Conservation (phyloP, 2,329 filamentous ascomycete genomes). For the Trichothecium sympodiale region DNA sequence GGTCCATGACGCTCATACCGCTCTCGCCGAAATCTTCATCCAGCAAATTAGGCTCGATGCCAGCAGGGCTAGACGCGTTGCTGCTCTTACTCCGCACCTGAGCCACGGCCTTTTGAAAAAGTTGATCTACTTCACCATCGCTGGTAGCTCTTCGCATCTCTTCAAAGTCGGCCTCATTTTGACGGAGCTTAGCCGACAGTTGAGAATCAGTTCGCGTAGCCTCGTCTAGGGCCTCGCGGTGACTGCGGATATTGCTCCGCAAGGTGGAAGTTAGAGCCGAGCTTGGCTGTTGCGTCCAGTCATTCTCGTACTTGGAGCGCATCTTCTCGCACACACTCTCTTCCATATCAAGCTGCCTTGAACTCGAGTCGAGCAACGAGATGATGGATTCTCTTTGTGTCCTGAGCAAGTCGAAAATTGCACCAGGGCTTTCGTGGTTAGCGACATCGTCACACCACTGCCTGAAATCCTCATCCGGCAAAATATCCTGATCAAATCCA, state of each 20-base stretch:
- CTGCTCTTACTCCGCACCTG: constrained; percentile 60
- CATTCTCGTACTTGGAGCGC: constrained; percentile 88
- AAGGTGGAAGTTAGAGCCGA: constrained; percentile 80
- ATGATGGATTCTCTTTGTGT: constrained; percentile 68
- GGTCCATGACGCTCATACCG: constrained; percentile 70
- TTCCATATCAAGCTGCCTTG: constrained; percentile 89
- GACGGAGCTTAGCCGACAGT: constrained; percentile 70
- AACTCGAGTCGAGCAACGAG: constrained; percentile 62
- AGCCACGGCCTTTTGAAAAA: constrained; percentile 80
- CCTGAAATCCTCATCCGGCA: constrained; percentile 82
- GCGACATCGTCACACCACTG: constrained; percentile 91
- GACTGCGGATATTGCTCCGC: constrained; percentile 75
- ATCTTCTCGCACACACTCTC: constrained; percentile 99
- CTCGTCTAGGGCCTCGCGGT: constrained; percentile 81
- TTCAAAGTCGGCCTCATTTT: constrained; percentile 81
- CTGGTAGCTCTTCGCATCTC: constrained; percentile 90
- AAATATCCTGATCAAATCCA: constrained; percentile 79
- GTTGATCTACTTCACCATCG: constrained; percentile 71
- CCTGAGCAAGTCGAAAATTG: constrained; percentile 69
- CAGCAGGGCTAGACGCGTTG: constrained; percentile 48
- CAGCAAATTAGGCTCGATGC: constrained; percentile 66
- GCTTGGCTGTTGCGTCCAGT: constrained; percentile 97
- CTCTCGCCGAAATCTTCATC: constrained; percentile 85
- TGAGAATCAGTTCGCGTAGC: constrained; percentile 78
- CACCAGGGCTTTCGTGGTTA: constrained; percentile 67